A percentile compares a stretch with the other conserved stretches of the same genome.
Evolutionary conservation across 768 basidiomycete species (phyloP).

Genomic region (Phlebiopsis gigantea): DNA sequence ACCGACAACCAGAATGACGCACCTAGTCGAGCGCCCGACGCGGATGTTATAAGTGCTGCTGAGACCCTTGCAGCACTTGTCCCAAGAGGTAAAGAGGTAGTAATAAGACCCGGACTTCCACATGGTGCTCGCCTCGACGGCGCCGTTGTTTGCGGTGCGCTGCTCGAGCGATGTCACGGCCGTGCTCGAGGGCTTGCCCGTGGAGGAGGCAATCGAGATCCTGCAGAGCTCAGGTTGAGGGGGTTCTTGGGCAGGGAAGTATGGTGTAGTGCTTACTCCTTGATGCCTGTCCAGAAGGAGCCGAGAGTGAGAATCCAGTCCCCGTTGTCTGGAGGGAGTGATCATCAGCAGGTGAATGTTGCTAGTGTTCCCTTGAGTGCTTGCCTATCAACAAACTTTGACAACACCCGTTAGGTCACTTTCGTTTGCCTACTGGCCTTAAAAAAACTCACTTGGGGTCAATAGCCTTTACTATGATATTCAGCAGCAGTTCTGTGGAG

Average conservation of each 20-base stretch:
- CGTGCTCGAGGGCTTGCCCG: constrained; percentile 35
- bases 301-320: constrained; percentile 47
- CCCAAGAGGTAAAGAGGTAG: constrained; percentile 57
- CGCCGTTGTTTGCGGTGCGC: constrained; percentile 38
- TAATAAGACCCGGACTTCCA: constrained; percentile 23
- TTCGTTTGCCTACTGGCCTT: no score
- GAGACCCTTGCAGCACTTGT: constrained; percentile 44
- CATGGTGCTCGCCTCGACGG: constrained; percentile 42
- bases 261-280: constrained; percentile 17
- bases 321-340: constrained; percentile 28
- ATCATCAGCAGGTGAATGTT: neutral
- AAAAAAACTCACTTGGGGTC: constrained; percentile 43
- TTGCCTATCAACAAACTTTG: constrained; percentile 27
- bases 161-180: constrained; percentile 39
- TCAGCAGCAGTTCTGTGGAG: neutral
- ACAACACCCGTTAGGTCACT: neutral
- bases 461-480: constrained; percentile 33
- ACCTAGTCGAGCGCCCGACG: constrained; percentile 46
- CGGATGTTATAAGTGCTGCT: constrained; percentile 55
- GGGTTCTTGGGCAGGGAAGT: neutral
- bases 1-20: constrained; percentile 7
- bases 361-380: constrained; percentile 9
- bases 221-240: neutral
- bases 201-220: constrained; percentile 25
- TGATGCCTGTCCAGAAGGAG: constrained; percentile 54